Evolutionary conservation across 176 grass and related monocot genomes (phyloP).

Genomic region (Triticum monococcum): DNA sequence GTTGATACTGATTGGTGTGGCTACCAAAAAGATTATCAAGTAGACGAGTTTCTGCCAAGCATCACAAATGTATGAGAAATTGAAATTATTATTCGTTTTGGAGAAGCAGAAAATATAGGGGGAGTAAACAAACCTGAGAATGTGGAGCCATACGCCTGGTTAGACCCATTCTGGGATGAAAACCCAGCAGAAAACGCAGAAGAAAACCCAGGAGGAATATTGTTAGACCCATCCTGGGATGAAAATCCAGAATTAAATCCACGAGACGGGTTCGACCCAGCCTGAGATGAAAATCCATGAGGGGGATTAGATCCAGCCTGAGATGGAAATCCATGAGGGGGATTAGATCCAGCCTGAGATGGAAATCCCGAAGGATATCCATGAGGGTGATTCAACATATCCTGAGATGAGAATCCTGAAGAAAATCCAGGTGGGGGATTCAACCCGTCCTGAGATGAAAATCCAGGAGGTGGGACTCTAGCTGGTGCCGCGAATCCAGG

Average conservation of each 20-base stretch:
- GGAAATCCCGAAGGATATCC: conserved; percentile 23
- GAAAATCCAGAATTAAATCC: conserved; percentile 34
- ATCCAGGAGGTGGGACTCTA: conserved; percentile 61
- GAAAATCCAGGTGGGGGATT: conserved; percentile 52
- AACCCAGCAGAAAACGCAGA: conserved; percentile 38
- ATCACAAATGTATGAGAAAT: conserved; percentile 27
- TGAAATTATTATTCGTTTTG: not conserved
- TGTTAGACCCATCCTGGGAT: conserved; percentile 51
- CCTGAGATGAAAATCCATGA: conserved; percentile 55
- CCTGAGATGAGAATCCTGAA: conserved; percentile 48
- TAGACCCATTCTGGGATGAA: conserved; percentile 52
- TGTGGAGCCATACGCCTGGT: conserved; percentile 42
- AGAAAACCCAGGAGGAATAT: conserved; percentile 56
- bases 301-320: conserved; percentile 47
- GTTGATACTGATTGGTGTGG: conserved; percentile 55
- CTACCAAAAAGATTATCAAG: conserved; percentile 42
- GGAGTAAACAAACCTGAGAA: conserved; percentile 45
- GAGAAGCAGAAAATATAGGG: not conserved
- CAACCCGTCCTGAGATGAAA: conserved; percentile 51
- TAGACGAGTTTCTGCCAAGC: conserved; percentile 49
- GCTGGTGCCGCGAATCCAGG: conserved; percentile 61
- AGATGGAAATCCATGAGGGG: conserved; percentile 27
- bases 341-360: conserved; percentile 37
- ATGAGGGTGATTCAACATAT: conserved; percentile 43
- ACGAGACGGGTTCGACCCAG: conserved; percentile 38